phyloP scores from a whole-genome alignment of 179 eudicot species.

The Vitellaria paradoxa region DNA sequence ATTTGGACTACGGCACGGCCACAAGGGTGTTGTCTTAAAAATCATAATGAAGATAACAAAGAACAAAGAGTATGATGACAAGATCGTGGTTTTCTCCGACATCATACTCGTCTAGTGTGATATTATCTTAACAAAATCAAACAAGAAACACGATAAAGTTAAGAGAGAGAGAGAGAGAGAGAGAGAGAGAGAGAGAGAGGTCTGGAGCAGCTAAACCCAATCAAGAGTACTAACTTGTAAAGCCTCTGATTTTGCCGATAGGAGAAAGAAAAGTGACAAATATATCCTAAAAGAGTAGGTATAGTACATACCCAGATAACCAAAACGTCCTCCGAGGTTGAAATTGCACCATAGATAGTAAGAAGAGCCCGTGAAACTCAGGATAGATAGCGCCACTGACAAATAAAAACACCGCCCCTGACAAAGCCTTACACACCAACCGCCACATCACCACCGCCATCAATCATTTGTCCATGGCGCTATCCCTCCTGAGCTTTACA shows the following conservation, averaged over 20 bases:
- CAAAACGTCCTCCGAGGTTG: background rate
- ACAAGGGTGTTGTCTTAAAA: background rate
- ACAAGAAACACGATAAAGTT: background rate
- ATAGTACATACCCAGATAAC: background rate
- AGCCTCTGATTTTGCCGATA: background rate
- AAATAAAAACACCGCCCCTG: background rate
- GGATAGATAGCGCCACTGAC: conserved; percentile 61
- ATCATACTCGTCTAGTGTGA: background rate
- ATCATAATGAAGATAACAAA: background rate
- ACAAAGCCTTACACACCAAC: background rate
- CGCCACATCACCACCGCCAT: background rate
- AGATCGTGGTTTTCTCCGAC: conserved; percentile 1
- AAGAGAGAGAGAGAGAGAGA: too few species aligned
- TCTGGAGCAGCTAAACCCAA: background rate
- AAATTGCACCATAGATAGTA: conserved; percentile 16
- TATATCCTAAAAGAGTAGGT: background rate
- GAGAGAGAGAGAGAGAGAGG: too few species aligned
- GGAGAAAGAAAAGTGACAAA: background rate
- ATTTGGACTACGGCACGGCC: background rate
- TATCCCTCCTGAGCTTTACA: conserved; percentile 85
- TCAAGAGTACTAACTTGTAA: background rate
- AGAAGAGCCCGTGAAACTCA: conserved; percentile 52
- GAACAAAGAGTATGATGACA: background rate
- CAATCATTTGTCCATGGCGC: conserved; percentile 36
- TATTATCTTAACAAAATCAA: background rate